Percentiles rank a stretch among this genome's conserved stretches.
phyloP scores from a whole-genome alignment of 1,284 basidiomycete genomes.

The Nidula niveotomentosa region DNA sequence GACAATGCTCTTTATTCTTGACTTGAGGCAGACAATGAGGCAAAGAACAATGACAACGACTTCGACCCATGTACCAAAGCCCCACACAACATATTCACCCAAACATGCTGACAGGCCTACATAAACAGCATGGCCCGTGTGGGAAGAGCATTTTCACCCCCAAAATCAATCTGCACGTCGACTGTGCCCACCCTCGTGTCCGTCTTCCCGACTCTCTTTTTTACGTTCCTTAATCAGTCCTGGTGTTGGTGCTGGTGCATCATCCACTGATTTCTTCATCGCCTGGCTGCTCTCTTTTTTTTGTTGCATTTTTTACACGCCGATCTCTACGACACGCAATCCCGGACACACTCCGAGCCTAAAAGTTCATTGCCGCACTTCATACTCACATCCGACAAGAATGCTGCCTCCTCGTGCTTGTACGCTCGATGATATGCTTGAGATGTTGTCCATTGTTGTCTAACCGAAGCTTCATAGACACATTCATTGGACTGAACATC shows the following conservation, averaged over 20 bases:
- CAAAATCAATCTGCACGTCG: neutral
- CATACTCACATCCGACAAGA: neutral
- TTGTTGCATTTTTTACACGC: neutral
- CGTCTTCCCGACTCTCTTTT: slow-evolving; percentile 9
- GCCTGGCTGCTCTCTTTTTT: slow-evolving; percentile 13
- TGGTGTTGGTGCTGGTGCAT: slow-evolving; percentile 20
- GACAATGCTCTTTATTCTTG: neutral
- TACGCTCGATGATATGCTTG: slow-evolving; percentile 6
- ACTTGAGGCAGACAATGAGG: neutral
- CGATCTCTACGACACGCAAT: too few species aligned
- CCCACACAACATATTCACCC: neutral
- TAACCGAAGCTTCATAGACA: slow-evolving; percentile 35
- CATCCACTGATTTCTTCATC: slow-evolving; percentile 3
- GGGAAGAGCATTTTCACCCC: too few species aligned
- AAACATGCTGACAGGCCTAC: neutral
- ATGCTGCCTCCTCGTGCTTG: slow-evolving; percentile 28
- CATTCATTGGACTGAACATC: slow-evolving; percentile 80
- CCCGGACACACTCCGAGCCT: neutral
- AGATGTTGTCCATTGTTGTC: neutral
- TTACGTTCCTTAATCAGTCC: slow-evolving; percentile 12
- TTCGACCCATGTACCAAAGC: neutral
- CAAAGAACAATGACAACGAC: slow-evolving; percentile 2
- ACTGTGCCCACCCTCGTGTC: neutral
- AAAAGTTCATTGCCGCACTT: neutral
- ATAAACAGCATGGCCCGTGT: too few species aligned